Evolutionary conservation across 2,329 filamentous ascomycete genomes (phyloP), one percentile per base, ranked within the genome.

Genomic region (Sodiomyces alkalinus): DNA sequence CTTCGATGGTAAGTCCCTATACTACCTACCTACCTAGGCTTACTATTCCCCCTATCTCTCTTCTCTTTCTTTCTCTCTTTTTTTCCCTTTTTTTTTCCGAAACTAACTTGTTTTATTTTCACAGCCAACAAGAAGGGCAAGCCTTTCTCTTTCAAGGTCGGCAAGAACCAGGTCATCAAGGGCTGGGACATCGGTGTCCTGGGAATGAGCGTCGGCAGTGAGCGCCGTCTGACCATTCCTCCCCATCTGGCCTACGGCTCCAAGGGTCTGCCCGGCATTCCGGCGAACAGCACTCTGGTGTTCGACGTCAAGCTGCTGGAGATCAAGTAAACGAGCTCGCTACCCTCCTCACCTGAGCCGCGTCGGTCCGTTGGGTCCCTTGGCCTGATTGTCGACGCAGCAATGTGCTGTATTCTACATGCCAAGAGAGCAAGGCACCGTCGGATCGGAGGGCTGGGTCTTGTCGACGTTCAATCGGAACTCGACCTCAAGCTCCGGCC

Each of bases 91-190:
- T 22, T 2, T 21, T 23, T 14, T 17, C 7, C 25, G 30, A 35
- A 25, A 39, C 30, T 37, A 31, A 37, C 28, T 8, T 17, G 13
- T 20, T 13, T 8, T n/a, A n/a, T n/a, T n/a, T 19, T 27, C 22
- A 24, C 45, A 86, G 82, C 85, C 56, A 96, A 98, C 71, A 98
- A 96, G 71, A 94, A 92, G 65, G 90, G 90, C 46, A 86, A 92
- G 64, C 87, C 92, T 33, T 98, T 98, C 64, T 70, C 69, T 41
- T 96, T 96, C 74, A 92, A 87, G 67, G 74, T 92, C 36, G 92
- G 90, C 43, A 74, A 76, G 51, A 86, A 86, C 36, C 82, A 96
- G 56, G 92, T 98, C 47, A 98, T 98, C 65, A 90, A 92, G 70
- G 90, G 90, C 42, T 96, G 90, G 92, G 92, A 98, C 53, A 72